Base-by-base conservation (phyloP, 176 grass and related monocot species). In the Musa schizocarpa region DNA sequence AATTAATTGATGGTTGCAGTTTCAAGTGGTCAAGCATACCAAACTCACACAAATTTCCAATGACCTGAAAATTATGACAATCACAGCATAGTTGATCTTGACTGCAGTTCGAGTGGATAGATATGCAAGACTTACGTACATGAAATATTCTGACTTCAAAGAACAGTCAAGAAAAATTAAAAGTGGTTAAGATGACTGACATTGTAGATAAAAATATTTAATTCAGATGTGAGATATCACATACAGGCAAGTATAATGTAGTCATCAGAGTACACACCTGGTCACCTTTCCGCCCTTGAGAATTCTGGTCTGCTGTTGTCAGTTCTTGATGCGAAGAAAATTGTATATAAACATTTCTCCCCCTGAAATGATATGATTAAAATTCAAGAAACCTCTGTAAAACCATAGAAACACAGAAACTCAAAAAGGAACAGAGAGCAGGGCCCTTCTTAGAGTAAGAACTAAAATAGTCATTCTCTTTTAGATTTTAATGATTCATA, bases 301-400 rank as follows among this genome's bases (percentile, higher is more conserved):
- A 92, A 52, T 88, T 99, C 63, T 90, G 88, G 58, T 99, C 90
- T 29, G 54, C 69, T 55, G 95, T 99, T 64, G 95, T 99, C 69
- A 99, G 83, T 58, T 99, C 95, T 82, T 99, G 95, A 74, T 99
- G 95, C 13, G 95, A 99, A 57, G 95, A 99, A 77, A 94, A 99
- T 53, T 99, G 95, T 77, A 99, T 84, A 73, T 99, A 99, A 25
- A 99, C 73, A 94, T 99, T 94, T 85, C 95, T 86, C 79, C 95
- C 95, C 85, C 95, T 99, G 68, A 81, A 85, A 85, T 83, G 56
- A 26, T 50, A 87, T 58, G 59, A 76, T 68, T 54, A 11, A 55
- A 26, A 65, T 6, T 23, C 2, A 64, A 9, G 57, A 22, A 67
- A 68, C 19, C 61, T 0, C 10, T 62, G 50, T 52, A 25, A 56